These are phyloP conservation scores for Candida gigantensis DNA, from an alignment of 1,139 yeast genomes.

Conservation along the genomic window DNA sequence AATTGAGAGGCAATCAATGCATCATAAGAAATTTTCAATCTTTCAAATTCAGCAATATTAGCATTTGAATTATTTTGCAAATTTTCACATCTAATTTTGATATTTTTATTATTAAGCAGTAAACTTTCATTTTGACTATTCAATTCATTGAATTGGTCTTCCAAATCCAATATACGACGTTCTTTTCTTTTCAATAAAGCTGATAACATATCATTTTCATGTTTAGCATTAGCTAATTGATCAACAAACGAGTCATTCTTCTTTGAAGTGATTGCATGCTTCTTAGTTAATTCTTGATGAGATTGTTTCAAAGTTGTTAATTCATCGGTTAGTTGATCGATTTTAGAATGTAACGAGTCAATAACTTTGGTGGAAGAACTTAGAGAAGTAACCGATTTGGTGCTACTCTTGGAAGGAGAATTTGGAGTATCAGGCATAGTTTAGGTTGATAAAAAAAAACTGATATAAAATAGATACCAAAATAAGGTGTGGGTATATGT, in stretches of 20 bases:
- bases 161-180: slow-evolving; percentile 62
- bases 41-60: slow-evolving; percentile 54
- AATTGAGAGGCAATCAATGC: slow-evolving; percentile 57
- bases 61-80: slow-evolving; percentile 49
- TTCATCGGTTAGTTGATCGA: slow-evolving; percentile 53
- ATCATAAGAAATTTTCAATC: slow-evolving; percentile 63
- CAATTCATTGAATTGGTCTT: slow-evolving; percentile 52
- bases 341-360: slow-evolving; percentile 56
- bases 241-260: slow-evolving; percentile 64
- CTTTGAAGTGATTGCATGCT: slow-evolving; percentile 45
- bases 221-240: slow-evolving; percentile 67
- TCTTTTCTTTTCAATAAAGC: slow-evolving; percentile 65
- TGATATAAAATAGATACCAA: neutral
- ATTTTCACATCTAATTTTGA: slow-evolving; percentile 51
- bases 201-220: slow-evolving; percentile 67
- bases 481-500: neutral
- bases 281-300: slow-evolving; percentile 46
- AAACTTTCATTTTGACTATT: slow-evolving; percentile 46
- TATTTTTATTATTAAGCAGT: slow-evolving; percentile 47
- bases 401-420: slow-evolving; percentile 1
- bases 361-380: slow-evolving; percentile 39
- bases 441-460: neutral
- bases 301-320: slow-evolving; percentile 44
- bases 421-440: slow-evolving; percentile 2
- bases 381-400: neutral